These are phyloP conservation scores for Suillus hirtellus DNA, from an alignment of 768 basidiomycete genomes.

Conservation along the genomic window DNA sequence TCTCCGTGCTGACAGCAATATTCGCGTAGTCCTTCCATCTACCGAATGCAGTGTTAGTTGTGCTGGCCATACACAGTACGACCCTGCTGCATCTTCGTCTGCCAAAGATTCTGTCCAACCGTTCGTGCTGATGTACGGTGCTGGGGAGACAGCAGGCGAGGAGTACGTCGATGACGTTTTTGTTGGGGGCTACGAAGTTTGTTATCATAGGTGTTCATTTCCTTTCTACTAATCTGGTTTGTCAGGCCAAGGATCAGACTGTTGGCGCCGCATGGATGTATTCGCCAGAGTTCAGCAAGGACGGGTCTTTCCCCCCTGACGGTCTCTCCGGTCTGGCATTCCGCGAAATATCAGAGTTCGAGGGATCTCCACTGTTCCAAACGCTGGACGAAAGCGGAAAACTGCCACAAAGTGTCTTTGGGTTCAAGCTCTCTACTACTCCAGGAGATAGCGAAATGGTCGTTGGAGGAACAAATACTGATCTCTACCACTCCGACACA, in stretches of 20 bases:
- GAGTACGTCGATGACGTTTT: slow-evolving; percentile 39
- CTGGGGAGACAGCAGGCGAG: slow-evolving; percentile 34
- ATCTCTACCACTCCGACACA: slow-evolving; percentile 17
- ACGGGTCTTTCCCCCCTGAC: slow-evolving; percentile 27
- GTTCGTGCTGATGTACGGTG: slow-evolving; percentile 39
- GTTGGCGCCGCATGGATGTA: slow-evolving; percentile 38
- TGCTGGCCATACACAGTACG: slow-evolving; percentile 28
- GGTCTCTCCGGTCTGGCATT: slow-evolving; percentile 45
- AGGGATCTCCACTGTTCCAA: slow-evolving; percentile 38
- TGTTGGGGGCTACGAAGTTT: slow-evolving; percentile 34
- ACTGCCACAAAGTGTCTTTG: slow-evolving; percentile 32
- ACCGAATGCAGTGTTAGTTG: slow-evolving; percentile 25
- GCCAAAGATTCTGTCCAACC: slow-evolving; percentile 16
- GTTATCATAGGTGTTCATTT: slow-evolving; percentile 3
- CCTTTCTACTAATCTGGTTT: background rate
- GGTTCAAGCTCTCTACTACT: slow-evolving; percentile 44
- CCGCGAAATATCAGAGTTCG: slow-evolving; percentile 36
- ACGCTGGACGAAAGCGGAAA: slow-evolving; percentile 37
- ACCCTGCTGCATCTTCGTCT: slow-evolving; percentile 26
- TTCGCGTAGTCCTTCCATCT: slow-evolving; percentile 34
- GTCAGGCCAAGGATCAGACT: slow-evolving; percentile 34
- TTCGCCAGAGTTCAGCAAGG: slow-evolving; percentile 26
- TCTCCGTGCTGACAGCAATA: background rate
- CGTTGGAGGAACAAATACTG: slow-evolving; percentile 40
- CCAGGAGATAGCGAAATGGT: slow-evolving; percentile 19